Evolutionary conservation across 192 early-diverging fungal genomes (phyloP).

Genomic region (Helicostylum pulchrum): DNA sequence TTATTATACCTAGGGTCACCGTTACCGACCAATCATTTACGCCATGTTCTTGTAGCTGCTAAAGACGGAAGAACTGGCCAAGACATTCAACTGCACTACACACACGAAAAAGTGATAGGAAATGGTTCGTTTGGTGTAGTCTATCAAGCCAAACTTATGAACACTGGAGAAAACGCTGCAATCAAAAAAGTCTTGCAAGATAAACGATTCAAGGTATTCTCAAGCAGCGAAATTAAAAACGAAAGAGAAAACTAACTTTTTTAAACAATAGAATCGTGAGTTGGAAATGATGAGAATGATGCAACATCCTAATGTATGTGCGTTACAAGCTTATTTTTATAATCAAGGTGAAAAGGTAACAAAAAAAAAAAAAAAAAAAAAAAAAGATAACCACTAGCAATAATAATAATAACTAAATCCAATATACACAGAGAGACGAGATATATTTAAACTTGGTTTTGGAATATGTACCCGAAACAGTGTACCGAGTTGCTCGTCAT

Average conservation of each 20-base stretch:
- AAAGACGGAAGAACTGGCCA: constrained; percentile 86
- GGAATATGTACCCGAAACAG: constrained; percentile 95
- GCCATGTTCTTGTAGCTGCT: constrained; percentile 55
- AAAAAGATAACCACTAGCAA: neutral
- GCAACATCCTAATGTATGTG: constrained; percentile 90
- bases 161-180: constrained; percentile 79
- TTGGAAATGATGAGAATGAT: constrained; percentile 92
- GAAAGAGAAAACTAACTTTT: neutral
- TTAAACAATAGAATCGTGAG: constrained; percentile 73
- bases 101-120: constrained; percentile 91
- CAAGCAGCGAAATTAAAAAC: neutral
- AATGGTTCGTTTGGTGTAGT: constrained; percentile 99
- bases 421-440: constrained; percentile 69
- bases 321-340: constrained; percentile 90
- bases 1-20: neutral
- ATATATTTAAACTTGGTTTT: constrained; percentile 94
- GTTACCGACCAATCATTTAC: neutral
- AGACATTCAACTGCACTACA: constrained; percentile 83
- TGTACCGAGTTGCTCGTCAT: constrained; percentile 89
- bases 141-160: constrained; percentile 86
- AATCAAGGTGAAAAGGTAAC: constrained; percentile 83
- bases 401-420: neutral
- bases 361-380: constrained; percentile 3
- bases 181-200: constrained; percentile 99
- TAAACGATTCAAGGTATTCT: constrained; percentile 90